Evolutionary conservation across 768 basidiomycete species (phyloP), one percentile per base, ranked within the genome.

Genomic region (Kockovaella imperatae): DNA sequence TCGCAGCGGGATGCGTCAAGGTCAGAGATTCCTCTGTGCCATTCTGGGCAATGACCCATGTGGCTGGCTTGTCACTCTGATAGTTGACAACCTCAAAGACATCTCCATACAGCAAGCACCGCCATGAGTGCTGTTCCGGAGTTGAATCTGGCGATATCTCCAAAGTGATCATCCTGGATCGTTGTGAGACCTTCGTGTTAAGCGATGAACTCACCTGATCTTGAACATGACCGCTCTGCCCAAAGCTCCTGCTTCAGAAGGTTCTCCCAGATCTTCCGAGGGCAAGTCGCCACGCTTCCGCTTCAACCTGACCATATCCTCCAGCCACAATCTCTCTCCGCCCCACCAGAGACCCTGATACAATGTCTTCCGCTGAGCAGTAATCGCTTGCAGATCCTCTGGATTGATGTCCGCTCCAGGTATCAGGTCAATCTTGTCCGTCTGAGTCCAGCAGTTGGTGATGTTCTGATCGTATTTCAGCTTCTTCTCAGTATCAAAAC

Each of bases 281-380:
- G 63, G 59, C 26, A 68, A 18, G 15, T 56, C 52, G 17, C 11
- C 28, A 24, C 64, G 43, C 17, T 36, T 18, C 42, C 60, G 62
- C 43, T 56, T 56, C 41, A 93, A 74, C 20, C 88, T 79, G 30
- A 90, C 78, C 47, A 90, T 77, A 53, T 93, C 88, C 50, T 84
- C 85, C 4, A 77, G 74, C 87, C 88, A 93, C 45, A 90, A 85
- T 25, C 86, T 78, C 62, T 90, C 88, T 1, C 82, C 80, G 6
- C 89, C 89, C 83, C 84, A 86, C 87, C 87, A 93, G 6, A 90
- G 80, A 75, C 41, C 68, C 61, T 67, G 65, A 36, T 60, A 66
- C 21, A 59, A 42, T 2, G 60, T 56, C 48, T 55, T 64, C 38
- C 47, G 43, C 29, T 53, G 54, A 7, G 28, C 21, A 21, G 47